Evolutionary conservation across 2,329 filamentous ascomycete species (phyloP), one percentile per base, ranked within the genome.

Genomic region (Fusarium marasasianum): DNA sequence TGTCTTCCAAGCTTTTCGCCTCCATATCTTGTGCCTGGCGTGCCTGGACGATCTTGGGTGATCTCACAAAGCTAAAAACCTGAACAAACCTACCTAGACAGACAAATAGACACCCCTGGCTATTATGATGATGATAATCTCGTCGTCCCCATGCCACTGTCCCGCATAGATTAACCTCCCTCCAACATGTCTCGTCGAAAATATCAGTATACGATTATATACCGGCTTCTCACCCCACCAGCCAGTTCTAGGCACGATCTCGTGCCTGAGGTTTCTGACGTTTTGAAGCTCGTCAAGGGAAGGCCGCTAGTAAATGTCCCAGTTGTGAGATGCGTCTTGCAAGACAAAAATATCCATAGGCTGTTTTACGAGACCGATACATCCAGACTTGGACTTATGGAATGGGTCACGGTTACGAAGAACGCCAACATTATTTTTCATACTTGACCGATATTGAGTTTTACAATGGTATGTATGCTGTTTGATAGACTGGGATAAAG

Each of bases 181-280:
- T 63, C 41, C 71, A 50, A 40, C 31, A 59, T 70, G 66, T 71
- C 64, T 75, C 56, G 45, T 62, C n/a, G 47, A 62, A 63, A 63
- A 59, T 68, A 61, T 75, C 58, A 44, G 41, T 66, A 69, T 69
- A 72, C 69, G 66, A 75, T 45, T 69, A 54, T 56, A 69, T 73
- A 60, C 61, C 44, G 60, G 70, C 56, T 65, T 47, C 60, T 41
- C 65, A 65, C 66, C 63, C 74, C 72, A 73, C 72, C 44, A 31
- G 55, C 37, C 38, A 43, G 48, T 31, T 54, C 58, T 60, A 63
- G 65, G 57, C 64, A 74, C 51, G 60, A 66, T 66, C 54, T 73
- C 48, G 37, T 24, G 20, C 29, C 40, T 17, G 26, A 57, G 20
- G 14, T 59, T 38, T 37, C 22, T 54, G 33, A 56, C 38, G n/a